Base-by-base conservation (phyloP, 2,329 filamentous ascomycete species). In the Phoma sp. region DNA sequence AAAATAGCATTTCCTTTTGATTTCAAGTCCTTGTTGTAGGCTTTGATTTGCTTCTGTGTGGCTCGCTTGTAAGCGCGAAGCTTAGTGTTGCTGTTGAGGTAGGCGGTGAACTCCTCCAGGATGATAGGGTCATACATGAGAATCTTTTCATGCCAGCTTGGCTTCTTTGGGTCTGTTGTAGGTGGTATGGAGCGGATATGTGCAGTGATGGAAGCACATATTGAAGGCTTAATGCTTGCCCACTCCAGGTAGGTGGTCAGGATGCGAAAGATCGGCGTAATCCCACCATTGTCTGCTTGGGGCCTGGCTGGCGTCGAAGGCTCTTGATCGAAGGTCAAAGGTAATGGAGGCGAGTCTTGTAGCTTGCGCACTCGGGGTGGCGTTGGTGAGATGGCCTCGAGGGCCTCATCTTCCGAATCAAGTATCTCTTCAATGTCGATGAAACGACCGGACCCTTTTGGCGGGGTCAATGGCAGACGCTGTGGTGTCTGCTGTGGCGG, bases 91-190 rank as follows among this genome's bases (percentile, higher is more conserved):
- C 40, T 60, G 34, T 96, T 97, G 14, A 98, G 76, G 90, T 92
- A 98, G 0, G 79, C 76, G 0, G 93, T 84, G 12, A 99, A 78
- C 61, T 97, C 92, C 74, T 98, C 93, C 0, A 97, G 76, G 1
- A 95, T 82, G 36, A 99, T 89, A 0, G 93, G 92, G 66, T 98
- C 93, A 71, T 96, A 98, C 71, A 98, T 85, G 5, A 98, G 80
- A 39, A 99, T 97, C 76, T 92, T 96, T 75, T 98, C 92, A 64
- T 96, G 83, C 91, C 93, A 98, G 2, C 85, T 92, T 2, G 80
- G 81, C 2, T 71, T 67, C 5, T 66, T 71, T 6, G 72, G 69
- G 51, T 81, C 70, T 2, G 56, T 61, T 7, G 72, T 74, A 2
- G 74, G 74, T 5, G 74, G 76, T 23, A 80, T 76, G 6, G 71